Conservation (phyloP, 768 basidiomycete species). For the Boletellus ananas region DNA sequence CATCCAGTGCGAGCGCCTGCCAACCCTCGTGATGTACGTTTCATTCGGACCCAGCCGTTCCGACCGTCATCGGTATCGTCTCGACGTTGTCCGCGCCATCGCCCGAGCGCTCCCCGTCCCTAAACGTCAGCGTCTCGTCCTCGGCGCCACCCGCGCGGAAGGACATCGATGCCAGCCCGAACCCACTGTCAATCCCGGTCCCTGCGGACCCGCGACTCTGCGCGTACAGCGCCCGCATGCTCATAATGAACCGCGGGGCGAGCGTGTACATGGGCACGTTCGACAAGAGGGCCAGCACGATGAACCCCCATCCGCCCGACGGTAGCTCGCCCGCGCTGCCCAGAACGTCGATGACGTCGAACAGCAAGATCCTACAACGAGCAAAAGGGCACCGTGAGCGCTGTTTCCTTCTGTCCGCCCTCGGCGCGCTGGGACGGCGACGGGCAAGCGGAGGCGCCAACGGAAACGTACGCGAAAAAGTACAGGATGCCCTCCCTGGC, state of each 20-base stretch:
- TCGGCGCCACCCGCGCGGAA: too few species aligned
- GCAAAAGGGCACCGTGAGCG: too few species aligned
- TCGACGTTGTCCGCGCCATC: too few species aligned
- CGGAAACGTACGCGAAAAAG: slow-evolving; percentile 5
- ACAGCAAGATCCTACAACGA: not conserved
- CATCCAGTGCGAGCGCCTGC: too few species aligned
- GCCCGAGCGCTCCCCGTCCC: not conserved
- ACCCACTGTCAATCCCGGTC: slow-evolving; percentile 3
- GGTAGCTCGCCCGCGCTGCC: not conserved
- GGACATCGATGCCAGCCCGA: not conserved
- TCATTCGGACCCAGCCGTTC: too few species aligned
- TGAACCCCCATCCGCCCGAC: not conserved
- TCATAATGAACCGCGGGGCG: slow-evolving; percentile 6
- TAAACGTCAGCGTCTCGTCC: too few species aligned
- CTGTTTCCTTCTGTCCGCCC: too few species aligned
- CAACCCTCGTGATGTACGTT: too few species aligned
- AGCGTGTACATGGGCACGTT: not conserved
- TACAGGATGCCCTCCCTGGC: slow-evolving; percentile 7
- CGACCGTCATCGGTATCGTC: too few species aligned
- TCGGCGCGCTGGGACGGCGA: not conserved
- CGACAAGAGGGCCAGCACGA: not conserved
- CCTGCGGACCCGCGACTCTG: not conserved
- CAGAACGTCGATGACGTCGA: not conserved
- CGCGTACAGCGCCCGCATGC: slow-evolving; percentile 4
- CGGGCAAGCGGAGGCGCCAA: too few species aligned